phyloP scores from a whole-genome alignment of 495 filamentous ascomycete genomes.

The Penicillium manginii region DNA sequence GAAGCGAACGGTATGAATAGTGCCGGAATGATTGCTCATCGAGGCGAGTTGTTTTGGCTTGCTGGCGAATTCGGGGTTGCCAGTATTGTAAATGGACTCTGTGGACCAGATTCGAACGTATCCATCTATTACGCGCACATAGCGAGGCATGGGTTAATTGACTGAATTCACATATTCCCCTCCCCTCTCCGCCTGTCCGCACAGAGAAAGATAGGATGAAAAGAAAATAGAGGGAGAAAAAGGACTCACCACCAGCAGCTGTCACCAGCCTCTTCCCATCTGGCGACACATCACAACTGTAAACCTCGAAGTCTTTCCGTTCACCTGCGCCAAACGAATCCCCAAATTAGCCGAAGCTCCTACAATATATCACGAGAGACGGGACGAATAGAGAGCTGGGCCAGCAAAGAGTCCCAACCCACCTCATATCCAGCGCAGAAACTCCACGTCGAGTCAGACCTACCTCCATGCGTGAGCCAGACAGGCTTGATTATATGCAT shows the following conservation, averaged over 20 bases:
- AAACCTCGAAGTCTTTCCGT: conserved; percentile 96
- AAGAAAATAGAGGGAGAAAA: neutral
- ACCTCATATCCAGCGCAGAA: neutral
- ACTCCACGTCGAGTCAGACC: conserved; percentile 19
- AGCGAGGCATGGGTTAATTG: conserved; percentile 18
- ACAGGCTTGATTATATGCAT: conserved; percentile 94
- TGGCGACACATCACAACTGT: conserved; percentile 94
- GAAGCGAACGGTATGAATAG: conserved; percentile 95
- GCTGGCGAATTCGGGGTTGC: conserved; percentile 62
- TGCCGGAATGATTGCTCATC: conserved; percentile 97
- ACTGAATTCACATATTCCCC: neutral
- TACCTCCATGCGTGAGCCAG: conserved; percentile 92
- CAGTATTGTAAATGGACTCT: conserved; percentile 83
- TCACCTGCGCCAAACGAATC: conserved; percentile 61
- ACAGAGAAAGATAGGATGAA: too few relatives aligned
- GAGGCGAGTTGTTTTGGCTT: conserved; percentile 94
- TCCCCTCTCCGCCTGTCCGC: neutral
- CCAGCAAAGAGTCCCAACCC: neutral
- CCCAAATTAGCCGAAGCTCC: conserved; percentile 6
- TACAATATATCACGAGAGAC: neutral
- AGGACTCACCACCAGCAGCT: conserved; percentile 76
- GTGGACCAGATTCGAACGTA: conserved; percentile 98
- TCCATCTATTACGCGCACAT: conserved; percentile 66
- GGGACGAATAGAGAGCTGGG: neutral
- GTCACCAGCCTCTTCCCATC: conserved; percentile 91